phyloP scores from a whole-genome alignment of 2,329 filamentous ascomycete species.

The Lachnellula hyalina region DNA sequence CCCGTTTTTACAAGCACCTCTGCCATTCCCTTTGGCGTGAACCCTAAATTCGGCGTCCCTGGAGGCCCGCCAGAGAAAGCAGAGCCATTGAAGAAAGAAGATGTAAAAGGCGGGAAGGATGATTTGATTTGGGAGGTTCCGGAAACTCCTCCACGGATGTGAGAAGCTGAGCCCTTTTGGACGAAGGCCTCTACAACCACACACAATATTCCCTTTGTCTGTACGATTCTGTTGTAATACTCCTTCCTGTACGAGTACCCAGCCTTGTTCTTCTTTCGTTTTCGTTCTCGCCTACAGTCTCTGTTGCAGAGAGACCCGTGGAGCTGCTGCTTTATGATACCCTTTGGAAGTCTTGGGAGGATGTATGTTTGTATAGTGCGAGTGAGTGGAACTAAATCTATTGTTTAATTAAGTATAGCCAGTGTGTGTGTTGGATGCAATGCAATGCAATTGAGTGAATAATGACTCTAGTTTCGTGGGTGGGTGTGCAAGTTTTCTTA shows the following conservation, averaged over 20 bases:
- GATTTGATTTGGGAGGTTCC: conserved; percentile 32
- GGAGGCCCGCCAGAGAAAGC: not conserved
- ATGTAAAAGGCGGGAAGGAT: conserved; percentile 5
- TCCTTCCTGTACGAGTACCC: conserved; percentile 3
- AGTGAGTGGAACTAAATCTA: too few species aligned
- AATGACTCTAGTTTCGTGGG: too few species aligned
- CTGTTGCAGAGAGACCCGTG: not conserved
- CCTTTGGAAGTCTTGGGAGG: not conserved
- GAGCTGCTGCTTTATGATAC: conserved; percentile 6
- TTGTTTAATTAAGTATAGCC: too few species aligned
- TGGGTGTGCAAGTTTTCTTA: too few species aligned
- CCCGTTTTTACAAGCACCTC: conserved; percentile 30
- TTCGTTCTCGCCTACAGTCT: not conserved
- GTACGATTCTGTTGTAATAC: not conserved
- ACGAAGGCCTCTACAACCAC: not conserved
- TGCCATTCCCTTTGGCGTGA: conserved; percentile 28
- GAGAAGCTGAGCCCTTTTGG: not conserved
- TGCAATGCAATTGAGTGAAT: too few species aligned
- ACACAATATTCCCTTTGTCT: not conserved
- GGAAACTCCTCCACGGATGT: conserved; percentile 31
- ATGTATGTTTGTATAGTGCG: not conserved
- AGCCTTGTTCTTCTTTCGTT: not conserved
- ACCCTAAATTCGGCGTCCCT: conserved; percentile 3
- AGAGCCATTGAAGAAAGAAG: conserved; percentile 7
- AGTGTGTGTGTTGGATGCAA: too few species aligned